These are phyloP conservation scores for Yamadazyma ubonensis DNA, from an alignment of 805 yeast genomes.

Conservation along the genomic window DNA sequence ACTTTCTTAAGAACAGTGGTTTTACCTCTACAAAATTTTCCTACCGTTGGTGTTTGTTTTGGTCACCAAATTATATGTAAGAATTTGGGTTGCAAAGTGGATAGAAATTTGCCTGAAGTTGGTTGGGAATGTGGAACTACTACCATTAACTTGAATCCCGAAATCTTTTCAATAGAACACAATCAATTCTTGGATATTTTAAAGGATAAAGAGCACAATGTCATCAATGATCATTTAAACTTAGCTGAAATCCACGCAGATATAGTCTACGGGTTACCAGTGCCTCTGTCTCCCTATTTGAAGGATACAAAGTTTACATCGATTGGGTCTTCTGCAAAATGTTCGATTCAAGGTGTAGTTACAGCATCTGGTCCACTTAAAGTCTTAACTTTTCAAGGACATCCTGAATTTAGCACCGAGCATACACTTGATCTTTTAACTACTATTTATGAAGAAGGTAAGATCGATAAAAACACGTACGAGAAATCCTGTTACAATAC, in stretches of 20 bases:
- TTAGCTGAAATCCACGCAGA: conserved; percentile 40
- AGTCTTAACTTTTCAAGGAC: conserved; percentile 79
- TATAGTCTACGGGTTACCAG: conserved; percentile 40
- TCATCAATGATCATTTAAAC: conserved; percentile 27
- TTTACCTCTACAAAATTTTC: conserved; percentile 22
- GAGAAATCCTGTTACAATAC: conserved; percentile 31
- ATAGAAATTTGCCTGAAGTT: conserved; percentile 42
- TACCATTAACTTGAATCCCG: conserved; percentile 46
- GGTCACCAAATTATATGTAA: conserved; percentile 82
- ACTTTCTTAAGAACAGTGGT: conserved; percentile 28
- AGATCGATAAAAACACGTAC: conserved; percentile 24
- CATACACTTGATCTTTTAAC: conserved; percentile 26
- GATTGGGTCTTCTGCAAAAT: conserved; percentile 54
- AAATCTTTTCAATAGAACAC: conserved; percentile 24
- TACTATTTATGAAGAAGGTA: conserved; percentile 16
- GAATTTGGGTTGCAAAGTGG: conserved; percentile 61
- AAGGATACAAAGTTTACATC: conserved; percentile 27
- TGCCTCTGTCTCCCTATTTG: conserved; percentile 11
- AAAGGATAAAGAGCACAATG: conserved; percentile 7
- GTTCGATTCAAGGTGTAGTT: conserved; percentile 66
- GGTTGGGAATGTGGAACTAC: conserved; percentile 78
- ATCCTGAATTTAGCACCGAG: conserved; percentile 69
- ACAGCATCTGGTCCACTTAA: conserved; percentile 42
- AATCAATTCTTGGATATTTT: conserved; percentile 10
- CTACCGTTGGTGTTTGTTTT: conserved; percentile 73